phyloP scores from a whole-genome alignment of 2,329 filamentous ascomycete species.

The Scytalidium sp. region DNA sequence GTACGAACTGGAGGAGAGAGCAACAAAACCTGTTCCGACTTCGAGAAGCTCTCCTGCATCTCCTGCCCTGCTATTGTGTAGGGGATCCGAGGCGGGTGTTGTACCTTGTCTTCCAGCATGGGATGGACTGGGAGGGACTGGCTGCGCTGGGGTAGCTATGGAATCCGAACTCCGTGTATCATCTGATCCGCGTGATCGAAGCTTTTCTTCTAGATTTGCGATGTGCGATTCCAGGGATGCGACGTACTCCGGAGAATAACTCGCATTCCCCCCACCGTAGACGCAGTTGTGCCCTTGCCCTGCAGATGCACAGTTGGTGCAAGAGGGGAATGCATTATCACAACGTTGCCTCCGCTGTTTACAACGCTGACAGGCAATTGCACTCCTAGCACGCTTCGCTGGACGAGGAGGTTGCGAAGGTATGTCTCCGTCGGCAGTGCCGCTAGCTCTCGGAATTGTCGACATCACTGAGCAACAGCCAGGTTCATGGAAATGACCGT shows the following conservation, averaged over 20 bases:
- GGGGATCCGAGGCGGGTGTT: not conserved
- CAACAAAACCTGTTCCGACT: not conserved
- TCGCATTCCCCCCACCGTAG: not conserved
- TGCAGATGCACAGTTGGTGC: not conserved
- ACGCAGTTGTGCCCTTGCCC: not conserved
- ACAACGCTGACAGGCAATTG: not conserved
- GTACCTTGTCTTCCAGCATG: not conserved
- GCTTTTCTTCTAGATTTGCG: not conserved
- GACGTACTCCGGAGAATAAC: not conserved
- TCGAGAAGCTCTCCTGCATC: not conserved
- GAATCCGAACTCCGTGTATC: no score
- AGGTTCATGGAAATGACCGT: no score
- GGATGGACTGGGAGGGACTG: no score
- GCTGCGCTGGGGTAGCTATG: no score
- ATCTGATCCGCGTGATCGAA: no score
- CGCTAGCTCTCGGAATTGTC: not conserved
- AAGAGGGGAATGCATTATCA: not conserved
- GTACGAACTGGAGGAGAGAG: not conserved
- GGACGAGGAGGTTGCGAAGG: not conserved
- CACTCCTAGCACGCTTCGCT: not conserved
- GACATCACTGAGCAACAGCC: no score
- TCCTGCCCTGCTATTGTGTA: not conserved
- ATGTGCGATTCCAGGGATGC: not conserved
- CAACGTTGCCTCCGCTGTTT: not conserved
- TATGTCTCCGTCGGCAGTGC: not conserved